A percentile compares a stretch with the other conserved stretches of the same genome.
Conservation (phyloP, 192 early-diverging fungal genomes). For the Backusella macrospora region DNA sequence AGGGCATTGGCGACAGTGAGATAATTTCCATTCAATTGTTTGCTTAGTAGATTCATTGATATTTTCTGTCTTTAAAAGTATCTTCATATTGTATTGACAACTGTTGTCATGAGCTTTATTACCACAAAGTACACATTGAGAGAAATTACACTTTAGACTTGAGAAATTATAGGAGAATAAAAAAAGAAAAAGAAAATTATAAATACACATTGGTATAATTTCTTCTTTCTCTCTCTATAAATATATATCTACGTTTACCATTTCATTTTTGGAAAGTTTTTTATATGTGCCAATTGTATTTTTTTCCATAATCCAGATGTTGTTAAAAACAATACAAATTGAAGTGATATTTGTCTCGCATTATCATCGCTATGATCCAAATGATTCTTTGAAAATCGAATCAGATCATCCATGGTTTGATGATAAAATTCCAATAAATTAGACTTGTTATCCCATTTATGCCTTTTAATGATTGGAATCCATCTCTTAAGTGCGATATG, state of each 20-base stretch:
- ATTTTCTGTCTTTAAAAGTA: not conserved
- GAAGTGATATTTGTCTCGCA: not conserved
- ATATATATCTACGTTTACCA: conserved; percentile 42
- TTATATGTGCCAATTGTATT: conserved; percentile 59
- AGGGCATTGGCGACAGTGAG: conserved; percentile 56
- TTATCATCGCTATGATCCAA: not conserved
- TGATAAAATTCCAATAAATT: conserved; percentile 6
- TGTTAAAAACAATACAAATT: conserved; percentile 10
- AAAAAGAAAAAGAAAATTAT: not conserved
- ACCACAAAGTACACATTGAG: conserved; percentile 11
- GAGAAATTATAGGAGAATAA: not conserved
- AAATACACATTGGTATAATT: too few relatives aligned
- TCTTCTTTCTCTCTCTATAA: not conserved
- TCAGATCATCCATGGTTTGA: not conserved
- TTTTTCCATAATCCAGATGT: conserved; percentile 54
- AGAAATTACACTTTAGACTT: not conserved
- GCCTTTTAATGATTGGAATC: not conserved
- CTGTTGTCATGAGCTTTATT: not conserved
- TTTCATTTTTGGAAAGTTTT: conserved; percentile 47
- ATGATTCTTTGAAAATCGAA: not conserved
- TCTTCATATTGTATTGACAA: not conserved
- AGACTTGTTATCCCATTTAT: conserved; percentile 8
- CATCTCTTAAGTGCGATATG: not conserved
- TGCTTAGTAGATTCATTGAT: not conserved
- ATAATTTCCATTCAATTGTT: not conserved